Conservation (phyloP, 2,329 filamentous ascomycete species). For the Cryphonectria radicalis region DNA sequence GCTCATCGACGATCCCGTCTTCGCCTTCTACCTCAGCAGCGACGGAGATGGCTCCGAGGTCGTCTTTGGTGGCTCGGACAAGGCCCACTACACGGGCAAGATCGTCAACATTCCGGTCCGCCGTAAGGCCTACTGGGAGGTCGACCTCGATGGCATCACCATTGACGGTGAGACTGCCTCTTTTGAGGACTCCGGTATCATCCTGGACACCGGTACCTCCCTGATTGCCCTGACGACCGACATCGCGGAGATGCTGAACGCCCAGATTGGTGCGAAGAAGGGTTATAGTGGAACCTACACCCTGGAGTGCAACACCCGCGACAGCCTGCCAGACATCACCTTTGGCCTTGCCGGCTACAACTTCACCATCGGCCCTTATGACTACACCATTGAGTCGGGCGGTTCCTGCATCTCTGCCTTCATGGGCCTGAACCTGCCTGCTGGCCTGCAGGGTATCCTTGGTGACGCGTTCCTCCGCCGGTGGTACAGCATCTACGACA, state of each 20-base stretch:
- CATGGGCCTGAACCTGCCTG: slow-evolving; percentile 94
- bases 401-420: slow-evolving; percentile 97
- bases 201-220: slow-evolving; percentile 97
- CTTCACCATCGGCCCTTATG: slow-evolving; percentile 85
- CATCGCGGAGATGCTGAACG: slow-evolving; percentile 94
- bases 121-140: slow-evolving; percentile 99
- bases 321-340: slow-evolving; percentile 83
- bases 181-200: slow-evolving; percentile 92
- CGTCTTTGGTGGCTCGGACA: slow-evolving; percentile 86
- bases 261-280: slow-evolving; percentile 98
- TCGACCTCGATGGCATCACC: slow-evolving; percentile 89
- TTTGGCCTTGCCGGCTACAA: slow-evolving; percentile 91
- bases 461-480: slow-evolving; percentile 84
- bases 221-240: slow-evolving; percentile 92
- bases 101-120: slow-evolving; percentile 92
- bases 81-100: slow-evolving; percentile 80
- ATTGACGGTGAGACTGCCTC: slow-evolving; percentile 86
- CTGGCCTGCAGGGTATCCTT: slow-evolving; percentile 84
- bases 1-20: slow-evolving; percentile 88
- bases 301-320: slow-evolving; percentile 84
- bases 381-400: slow-evolving; percentile 95
- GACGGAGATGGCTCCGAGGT: slow-evolving; percentile 80
- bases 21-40: slow-evolving; percentile 93
- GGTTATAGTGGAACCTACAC: slow-evolving; percentile 96
- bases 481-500: slow-evolving; percentile 96